A percentile compares a stretch with the other conserved stretches of the same genome.
These are phyloP conservation scores for Cystobasidiopsis lactophilus DNA, from an alignment of 768 basidiomycete genomes.

Conservation along the genomic window DNA sequence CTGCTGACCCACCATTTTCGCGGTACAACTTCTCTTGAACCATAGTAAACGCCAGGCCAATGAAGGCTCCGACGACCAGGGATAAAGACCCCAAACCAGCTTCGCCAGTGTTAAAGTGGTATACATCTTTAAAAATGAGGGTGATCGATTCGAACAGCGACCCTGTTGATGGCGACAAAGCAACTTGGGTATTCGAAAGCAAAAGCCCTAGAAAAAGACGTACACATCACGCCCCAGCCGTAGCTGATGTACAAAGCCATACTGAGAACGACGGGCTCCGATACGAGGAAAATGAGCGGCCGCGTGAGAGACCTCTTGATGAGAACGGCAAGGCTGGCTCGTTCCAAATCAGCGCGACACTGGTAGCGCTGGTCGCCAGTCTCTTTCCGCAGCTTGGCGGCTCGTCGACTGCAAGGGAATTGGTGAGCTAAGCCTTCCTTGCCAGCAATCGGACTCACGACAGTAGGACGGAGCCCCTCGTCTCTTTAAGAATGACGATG, in stretches of 20 bases:
- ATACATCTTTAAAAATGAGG: not conserved
- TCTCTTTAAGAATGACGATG: conserved; percentile 44
- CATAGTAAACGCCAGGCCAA: not conserved
- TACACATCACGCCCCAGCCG: too few species aligned
- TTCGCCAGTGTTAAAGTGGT: not conserved
- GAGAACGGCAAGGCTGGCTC: conserved; percentile 34
- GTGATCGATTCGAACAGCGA: not conserved
- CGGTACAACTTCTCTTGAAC: not conserved
- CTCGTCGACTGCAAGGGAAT: conserved; percentile 53
- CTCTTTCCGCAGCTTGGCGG: conserved; percentile 40
- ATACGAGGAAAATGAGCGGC: conserved; percentile 32
- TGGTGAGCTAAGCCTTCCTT: too few species aligned
- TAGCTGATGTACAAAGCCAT: conserved; percentile 31
- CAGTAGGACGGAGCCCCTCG: conserved; percentile 28
- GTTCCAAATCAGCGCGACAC: conserved; percentile 42
- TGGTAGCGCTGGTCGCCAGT: conserved; percentile 43
- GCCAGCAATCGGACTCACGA: not conserved
- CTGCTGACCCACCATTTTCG: not conserved
- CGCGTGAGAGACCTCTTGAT: conserved; percentile 31
- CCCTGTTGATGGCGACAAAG: not conserved
- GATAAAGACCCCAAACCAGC: not conserved
- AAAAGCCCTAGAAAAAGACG: too few species aligned
- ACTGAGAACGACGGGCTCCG: conserved; percentile 51
- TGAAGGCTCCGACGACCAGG: not conserved
- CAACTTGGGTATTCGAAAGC: too few species aligned